These are phyloP conservation scores for Aspergillus ibericus DNA, from an alignment of 2,329 filamentous ascomycete species.

Conservation along the genomic window DNA sequence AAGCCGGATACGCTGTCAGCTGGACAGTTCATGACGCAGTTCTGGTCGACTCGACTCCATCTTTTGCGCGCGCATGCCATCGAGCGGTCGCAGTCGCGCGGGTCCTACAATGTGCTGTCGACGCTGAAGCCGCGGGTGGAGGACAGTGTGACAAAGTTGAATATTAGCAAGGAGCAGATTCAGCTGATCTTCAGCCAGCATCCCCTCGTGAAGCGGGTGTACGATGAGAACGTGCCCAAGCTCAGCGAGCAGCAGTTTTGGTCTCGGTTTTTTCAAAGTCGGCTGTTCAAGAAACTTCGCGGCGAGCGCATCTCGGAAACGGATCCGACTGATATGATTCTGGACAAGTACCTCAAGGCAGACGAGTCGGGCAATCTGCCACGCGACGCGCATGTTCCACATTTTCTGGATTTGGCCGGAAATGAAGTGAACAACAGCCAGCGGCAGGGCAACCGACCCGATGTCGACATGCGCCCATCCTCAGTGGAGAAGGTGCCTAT, in stretches of 20 bases:
- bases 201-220: conserved; percentile 83
- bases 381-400: conserved; percentile 67
- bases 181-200: conserved; percentile 92
- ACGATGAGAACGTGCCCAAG: conserved; percentile 88
- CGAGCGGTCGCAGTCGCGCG: conserved; percentile 79
- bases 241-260: conserved; percentile 81
- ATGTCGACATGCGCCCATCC: conserved; percentile 82
- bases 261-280: conserved; percentile 89
- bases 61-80: conserved; percentile 87
- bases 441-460: conserved; percentile 79
- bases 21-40: conserved; percentile 82
- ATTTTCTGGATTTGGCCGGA: conserved; percentile 87
- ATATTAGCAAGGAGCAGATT: conserved; percentile 87
- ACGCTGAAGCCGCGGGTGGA: conserved; percentile 79
- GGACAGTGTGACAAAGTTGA: conserved; percentile 73
- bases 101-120: conserved; percentile 90
- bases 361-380: conserved; percentile 59
- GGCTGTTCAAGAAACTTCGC: conserved; percentile 84
- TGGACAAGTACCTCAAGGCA: conserved; percentile 80
- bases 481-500: conserved; percentile 78
- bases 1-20: conserved; percentile 83
- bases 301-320: conserved; percentile 81
- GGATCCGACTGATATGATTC: conserved; percentile 73
- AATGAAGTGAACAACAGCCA: conserved; percentile 96
- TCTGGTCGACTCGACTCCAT: conserved; percentile 88